Base-by-base conservation (phyloP, 1,139 yeast species). In the Martiniozyma asiatica region DNA sequence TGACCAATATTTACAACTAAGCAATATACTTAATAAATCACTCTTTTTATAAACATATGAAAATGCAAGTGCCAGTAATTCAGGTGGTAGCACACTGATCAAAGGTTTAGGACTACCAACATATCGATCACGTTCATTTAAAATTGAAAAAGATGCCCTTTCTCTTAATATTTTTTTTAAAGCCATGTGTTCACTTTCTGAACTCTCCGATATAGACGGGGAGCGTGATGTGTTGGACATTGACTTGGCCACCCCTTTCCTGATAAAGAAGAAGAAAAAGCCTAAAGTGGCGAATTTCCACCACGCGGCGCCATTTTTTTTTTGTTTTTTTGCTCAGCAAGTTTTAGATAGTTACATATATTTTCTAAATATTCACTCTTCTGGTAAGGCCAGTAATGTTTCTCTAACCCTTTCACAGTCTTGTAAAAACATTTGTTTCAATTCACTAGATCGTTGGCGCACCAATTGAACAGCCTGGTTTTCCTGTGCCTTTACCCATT, bases 1-100 rank as follows among this genome's bases (percentile, higher is more conserved):
- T 19, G 87, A 84, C 79, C 94, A 85, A 40, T 75, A 69, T 42
- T 72, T 72, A 53, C 94, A 85, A 8, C 85, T 92, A 2, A 85
- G 65, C 37, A 84, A 59, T 25, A 84, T 60, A 10, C 75, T 63
- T 37, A 73, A 73, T 42, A 80, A 63, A 50, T 85, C 94, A 2
- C 61, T 48, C 39, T 66, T 68, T 30, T 78, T 61, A 27, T 70
- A 74, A 31, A 84, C 59, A 42, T 73, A 68, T 35, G 78, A 73
- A 42, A 82, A 73, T 6, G 87, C 72, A 39, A 75, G 68, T 31
- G 78, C 62, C 32, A 87, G 54, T 16, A 87, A 71, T 52, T 87
- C 97, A 0, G 92, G 75, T 0, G 97, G 97, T 31, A 87, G 60
- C 35, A 63, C 42, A 1, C 46, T 38, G 10, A 48, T 46, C 29